These are phyloP conservation scores for Solanum sejunctum DNA, from an alignment of 257 asterid species.

Conservation along the genomic window DNA sequence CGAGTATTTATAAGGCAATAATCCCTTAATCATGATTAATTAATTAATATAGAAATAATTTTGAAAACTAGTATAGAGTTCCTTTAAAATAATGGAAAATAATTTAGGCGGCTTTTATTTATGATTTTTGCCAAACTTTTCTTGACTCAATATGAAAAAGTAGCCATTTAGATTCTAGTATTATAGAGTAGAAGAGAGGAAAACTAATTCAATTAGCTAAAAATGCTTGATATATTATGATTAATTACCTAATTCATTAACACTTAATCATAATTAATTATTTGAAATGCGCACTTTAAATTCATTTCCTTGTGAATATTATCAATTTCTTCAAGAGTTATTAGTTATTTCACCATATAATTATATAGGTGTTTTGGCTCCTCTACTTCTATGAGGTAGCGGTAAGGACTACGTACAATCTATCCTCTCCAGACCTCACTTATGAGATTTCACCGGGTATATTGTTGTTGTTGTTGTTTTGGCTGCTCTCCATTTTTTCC, in stretches of 20 bases:
- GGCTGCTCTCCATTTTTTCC: too few species aligned
- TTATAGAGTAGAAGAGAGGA: background rate
- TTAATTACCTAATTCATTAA: background rate
- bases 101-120: background rate
- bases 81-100: background rate
- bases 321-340: background rate
- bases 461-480: too few species aligned
- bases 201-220: background rate
- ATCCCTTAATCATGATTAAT: background rate
- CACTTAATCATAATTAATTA: background rate
- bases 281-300: background rate
- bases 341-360: background rate
- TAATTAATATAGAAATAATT: too few species aligned
- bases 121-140: background rate
- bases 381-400: too few species aligned
- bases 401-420: too few species aligned
- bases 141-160: background rate
- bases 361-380: too few species aligned
- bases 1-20: background rate
- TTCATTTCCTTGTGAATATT: background rate
- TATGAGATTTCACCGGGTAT: too few species aligned
- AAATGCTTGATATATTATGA: background rate
- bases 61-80: background rate
- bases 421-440: too few species aligned
- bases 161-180: background rate